These are phyloP conservation scores for Clitocybe nebularis DNA, from an alignment of 1,284 basidiomycete species.

Conservation along the genomic window DNA sequence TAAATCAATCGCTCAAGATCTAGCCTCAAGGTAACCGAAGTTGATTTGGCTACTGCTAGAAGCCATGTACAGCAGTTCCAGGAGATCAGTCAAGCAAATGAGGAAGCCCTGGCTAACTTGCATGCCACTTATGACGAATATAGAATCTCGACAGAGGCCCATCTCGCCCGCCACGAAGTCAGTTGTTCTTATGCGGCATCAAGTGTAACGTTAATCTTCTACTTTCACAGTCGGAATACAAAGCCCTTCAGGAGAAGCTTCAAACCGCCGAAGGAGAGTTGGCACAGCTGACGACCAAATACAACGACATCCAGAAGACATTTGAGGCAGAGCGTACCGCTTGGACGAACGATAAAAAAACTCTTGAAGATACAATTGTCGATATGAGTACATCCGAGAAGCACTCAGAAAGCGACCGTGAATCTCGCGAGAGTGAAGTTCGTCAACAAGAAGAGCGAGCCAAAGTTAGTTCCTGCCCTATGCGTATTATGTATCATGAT, in stretches of 20 bases:
- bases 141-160: constrained; percentile 63
- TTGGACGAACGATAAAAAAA: constrained; percentile 77
- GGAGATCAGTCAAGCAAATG: constrained; percentile 78
- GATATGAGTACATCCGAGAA: constrained; percentile 71
- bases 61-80: constrained; percentile 81
- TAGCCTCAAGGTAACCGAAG: constrained; percentile 69
- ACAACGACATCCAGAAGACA: constrained; percentile 57
- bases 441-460: constrained; percentile 65
- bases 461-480: constrained; percentile 40
- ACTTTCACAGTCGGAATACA: constrained; percentile 57
- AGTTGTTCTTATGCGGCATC: constrained; percentile 13
- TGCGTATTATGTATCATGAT: neutral
- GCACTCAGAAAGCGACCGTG: constrained; percentile 58
- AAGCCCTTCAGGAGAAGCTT: constrained; percentile 62
- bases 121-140: constrained; percentile 78
- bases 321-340: constrained; percentile 63
- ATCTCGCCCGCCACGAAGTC: constrained; percentile 66
- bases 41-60: constrained; percentile 67
- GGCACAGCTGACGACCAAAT: constrained; percentile 43
- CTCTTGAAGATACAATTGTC: constrained; percentile 72
- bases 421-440: constrained; percentile 60
- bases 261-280: constrained; percentile 56
- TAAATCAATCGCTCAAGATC: constrained; percentile 40
- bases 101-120: constrained; percentile 68
- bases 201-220: constrained; percentile 6